Evolutionary conservation across 257 asterid genomes (phyloP).

Genomic region (Nicotiana benthamiana): DNA sequence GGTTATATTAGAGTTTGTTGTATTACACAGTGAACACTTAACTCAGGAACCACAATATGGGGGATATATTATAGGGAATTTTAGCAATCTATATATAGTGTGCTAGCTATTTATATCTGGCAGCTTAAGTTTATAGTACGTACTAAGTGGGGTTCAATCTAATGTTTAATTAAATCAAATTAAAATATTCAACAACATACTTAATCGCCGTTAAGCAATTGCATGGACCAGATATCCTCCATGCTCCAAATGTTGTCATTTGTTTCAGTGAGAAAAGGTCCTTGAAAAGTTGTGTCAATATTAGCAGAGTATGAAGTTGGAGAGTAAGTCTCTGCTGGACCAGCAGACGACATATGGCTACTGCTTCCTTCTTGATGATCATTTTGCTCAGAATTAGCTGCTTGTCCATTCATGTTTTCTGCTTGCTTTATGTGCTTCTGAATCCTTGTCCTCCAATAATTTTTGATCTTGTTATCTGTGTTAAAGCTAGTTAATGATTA

Average conservation of each 20-base stretch:
- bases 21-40: conserved; percentile 2
- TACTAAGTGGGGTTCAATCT: conserved; percentile 7
- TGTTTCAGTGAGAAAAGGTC: conserved; percentile 42
- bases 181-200: not conserved
- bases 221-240: conserved; percentile 92
- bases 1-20: conserved; percentile 1
- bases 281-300: conserved; percentile 37
- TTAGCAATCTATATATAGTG: not conserved
- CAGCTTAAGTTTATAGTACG: not conserved
- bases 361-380: conserved; percentile 45
- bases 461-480: conserved; percentile 90
- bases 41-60: not conserved
- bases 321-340: conserved; percentile 54
- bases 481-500: no score
- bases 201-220: conserved; percentile 48
- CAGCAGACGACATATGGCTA: conserved; percentile 37
- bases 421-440: conserved; percentile 60
- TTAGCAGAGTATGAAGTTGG: conserved; percentile 43
- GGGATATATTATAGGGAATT: not conserved
- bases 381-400: conserved; percentile 28
- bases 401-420: conserved; percentile 20
- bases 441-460: conserved; percentile 90
- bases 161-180: not conserved
- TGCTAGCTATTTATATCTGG: not conserved
- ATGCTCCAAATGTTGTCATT: conserved; percentile 69